Base-by-base conservation (phyloP, 2,329 filamentous ascomycete species). In the Fusarium cicatricum region DNA sequence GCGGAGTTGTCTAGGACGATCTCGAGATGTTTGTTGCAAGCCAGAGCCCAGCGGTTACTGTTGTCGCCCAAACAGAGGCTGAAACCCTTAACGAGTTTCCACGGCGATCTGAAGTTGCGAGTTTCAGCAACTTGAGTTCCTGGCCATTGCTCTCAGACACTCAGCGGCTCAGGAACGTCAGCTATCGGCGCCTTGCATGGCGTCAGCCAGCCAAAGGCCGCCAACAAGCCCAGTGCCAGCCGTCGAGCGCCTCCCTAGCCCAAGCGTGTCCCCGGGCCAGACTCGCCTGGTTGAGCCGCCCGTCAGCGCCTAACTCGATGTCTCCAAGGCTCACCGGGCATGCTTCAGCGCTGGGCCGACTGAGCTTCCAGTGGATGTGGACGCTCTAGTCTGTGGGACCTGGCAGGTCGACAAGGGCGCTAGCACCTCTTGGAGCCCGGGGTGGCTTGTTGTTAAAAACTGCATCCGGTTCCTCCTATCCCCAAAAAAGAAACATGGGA, bases 401-500 rank as follows among this genome's bases (percentile, higher is more conserved):
- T 63, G 47, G 60, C 60, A 53, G 60, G 51, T 38, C 44, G 55
- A 50, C 23, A 57, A 29, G 51, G 38, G 45, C 60, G 52, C 60
- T 62, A 64, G 52, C 26, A 38, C 37, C 16, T 36, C 31, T 51
- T 62, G 54, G 57, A 37, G 50, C 40, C n/a, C 57, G 48, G 61
- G 53, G 57, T 62, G 57, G 57, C 46, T 23, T 55, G 46, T 59
- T 38, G 60, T 58, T 64, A 55, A 58, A 60, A 64, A 62, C 60
- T 64, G 57, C 60, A 62, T 55, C 57, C 61, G 61, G 61, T 52
- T 64, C 61, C 40, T 44, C 53, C 42, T 44, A 58, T 23, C 39
- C 61, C 61, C 40, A 62, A 64, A 64, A 64, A 64, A 64, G 57
- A 55, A 64, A 58, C 47, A 61, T 49, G 46, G 26, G 33, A 45